Conservation (phyloP, 768 basidiomycete genomes). For the Podaxis sp. region DNA sequence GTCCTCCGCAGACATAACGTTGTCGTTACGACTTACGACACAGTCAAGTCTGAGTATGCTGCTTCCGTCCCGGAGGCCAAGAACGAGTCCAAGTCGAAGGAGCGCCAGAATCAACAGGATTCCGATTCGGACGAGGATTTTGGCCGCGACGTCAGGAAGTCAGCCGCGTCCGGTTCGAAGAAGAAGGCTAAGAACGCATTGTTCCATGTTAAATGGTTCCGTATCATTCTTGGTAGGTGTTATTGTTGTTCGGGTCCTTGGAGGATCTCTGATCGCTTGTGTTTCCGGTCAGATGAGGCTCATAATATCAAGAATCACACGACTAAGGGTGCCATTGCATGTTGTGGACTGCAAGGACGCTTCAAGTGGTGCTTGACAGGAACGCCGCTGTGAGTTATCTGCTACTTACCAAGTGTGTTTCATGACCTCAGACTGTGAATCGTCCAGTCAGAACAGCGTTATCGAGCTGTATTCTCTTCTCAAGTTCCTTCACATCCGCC, state of each 20-base stretch:
- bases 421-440: constrained; percentile 14
- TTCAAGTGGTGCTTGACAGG: constrained; percentile 89
- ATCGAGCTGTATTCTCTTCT: constrained; percentile 87
- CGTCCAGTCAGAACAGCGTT: constrained; percentile 78
- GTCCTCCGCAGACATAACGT: constrained; percentile 55
- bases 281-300: constrained; percentile 64
- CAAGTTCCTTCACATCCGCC: constrained; percentile 82
- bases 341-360: constrained; percentile 70
- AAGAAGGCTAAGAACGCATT: constrained; percentile 57
- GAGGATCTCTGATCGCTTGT: not conserved
- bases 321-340: constrained; percentile 74
- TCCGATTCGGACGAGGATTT: constrained; percentile 40
- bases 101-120: constrained; percentile 28
- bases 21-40: constrained; percentile 86
- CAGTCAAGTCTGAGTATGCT: constrained; percentile 74
- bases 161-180: constrained; percentile 32
- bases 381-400: constrained; percentile 57
- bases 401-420: not conserved
- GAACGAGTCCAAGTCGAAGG: constrained; percentile 44
- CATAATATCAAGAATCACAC: constrained; percentile 90
- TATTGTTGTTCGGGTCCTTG: not conserved
- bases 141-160: constrained; percentile 37
- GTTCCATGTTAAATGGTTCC: constrained; percentile 78
- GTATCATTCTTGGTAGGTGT: constrained; percentile 74
- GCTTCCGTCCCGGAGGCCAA: constrained; percentile 45